Evolutionary conservation across 129 eudicot genomes (phyloP).

Genomic region (Chrysanthemum lavandulifolium): DNA sequence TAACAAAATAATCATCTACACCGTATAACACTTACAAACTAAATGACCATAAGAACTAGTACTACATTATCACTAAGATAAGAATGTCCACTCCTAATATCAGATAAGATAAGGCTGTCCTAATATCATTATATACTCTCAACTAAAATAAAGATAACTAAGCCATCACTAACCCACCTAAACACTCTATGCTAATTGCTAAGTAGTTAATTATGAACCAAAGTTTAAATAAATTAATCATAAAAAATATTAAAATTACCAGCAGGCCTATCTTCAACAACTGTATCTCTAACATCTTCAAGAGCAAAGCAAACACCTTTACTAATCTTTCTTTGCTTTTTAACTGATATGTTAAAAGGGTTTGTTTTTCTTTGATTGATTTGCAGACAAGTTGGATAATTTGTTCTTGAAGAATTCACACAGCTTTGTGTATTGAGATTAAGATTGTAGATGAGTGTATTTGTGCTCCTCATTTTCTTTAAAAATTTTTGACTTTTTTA

Average conservation of each 20-base stretch:
- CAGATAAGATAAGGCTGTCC: slow-evolving; percentile 12
- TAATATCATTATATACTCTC: neutral
- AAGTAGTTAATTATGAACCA: neutral
- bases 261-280: slow-evolving; percentile 53
- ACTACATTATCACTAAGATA: neutral
- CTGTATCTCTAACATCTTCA: slow-evolving; percentile 62
- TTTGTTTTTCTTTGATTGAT: slow-evolving; percentile 35
- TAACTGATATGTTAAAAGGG: slow-evolving; percentile 31
- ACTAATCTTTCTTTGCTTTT: slow-evolving; percentile 35
- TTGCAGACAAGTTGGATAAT: slow-evolving; percentile 31
- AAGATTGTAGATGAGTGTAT: slow-evolving; percentile 56
- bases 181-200: slow-evolving; percentile 2
- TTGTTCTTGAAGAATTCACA: slow-evolving; percentile 45
- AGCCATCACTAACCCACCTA: neutral
- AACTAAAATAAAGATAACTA: slow-evolving; percentile 21
- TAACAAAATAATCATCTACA: neutral
- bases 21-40: neutral
- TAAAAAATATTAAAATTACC: neutral
- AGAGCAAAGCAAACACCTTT: slow-evolving; percentile 62
- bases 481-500: slow-evolving; percentile 2
- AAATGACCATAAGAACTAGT: slow-evolving; percentile 5
- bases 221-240: neutral
- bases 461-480: slow-evolving; percentile 53
- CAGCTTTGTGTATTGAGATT: slow-evolving; percentile 45
- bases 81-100: neutral